Evolutionary conservation across 441 rosid genomes (phyloP), one percentile per base, ranked within the genome.

Genomic region (Pelargonium myrrhifolium): DNA sequence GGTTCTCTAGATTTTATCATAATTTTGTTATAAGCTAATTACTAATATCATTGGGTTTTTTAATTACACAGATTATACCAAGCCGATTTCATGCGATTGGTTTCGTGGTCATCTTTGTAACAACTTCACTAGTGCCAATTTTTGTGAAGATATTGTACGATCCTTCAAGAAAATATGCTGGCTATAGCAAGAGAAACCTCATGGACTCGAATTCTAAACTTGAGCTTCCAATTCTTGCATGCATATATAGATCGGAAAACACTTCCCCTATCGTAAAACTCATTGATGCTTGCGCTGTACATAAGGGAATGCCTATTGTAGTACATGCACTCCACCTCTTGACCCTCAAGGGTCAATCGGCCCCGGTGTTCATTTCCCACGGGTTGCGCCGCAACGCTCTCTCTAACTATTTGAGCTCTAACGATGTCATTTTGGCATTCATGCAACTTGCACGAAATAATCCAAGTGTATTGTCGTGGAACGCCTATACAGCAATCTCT

Each of bases 231-330:
- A 58, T 89, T 24, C 72, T 89, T 3, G 59, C 83, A 0, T 86
- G 92, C 65, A 79, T 92, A 64, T 83, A 86, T 65, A 74, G 78
- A 60, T 82, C 85, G 3, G 78, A 72, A n/a, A 80, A 86, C 45
- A 80, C 83, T 9, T 21, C 62, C 2, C 64, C 77, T 1, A 53
- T 78, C 63, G 76, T 78, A 58, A 78, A 79, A 58, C 68, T 87
- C 1, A 59, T 87, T 2, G 74, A 68, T 20, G 53, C 69, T 7
- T 65, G 67, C 0, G 72, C 65, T 35, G 84, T 89, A 0, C n/a
- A n/a, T n/a, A n/a, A n/a, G n/a, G n/a, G n/a, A n/a, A n/a, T n/a
- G n/a, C n/a, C n/a, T n/a, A n/a, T n/a, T n/a, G n/a, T n/a, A n/a
- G n/a, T n/a, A n/a, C n/a, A n/a, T n/a, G n/a, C n/a, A n/a, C n/a